Evolutionary conservation across 2,329 filamentous ascomycete species (phyloP), one percentile per base, ranked within the genome.

Genomic region (Scedosporium apiospermum): DNA sequence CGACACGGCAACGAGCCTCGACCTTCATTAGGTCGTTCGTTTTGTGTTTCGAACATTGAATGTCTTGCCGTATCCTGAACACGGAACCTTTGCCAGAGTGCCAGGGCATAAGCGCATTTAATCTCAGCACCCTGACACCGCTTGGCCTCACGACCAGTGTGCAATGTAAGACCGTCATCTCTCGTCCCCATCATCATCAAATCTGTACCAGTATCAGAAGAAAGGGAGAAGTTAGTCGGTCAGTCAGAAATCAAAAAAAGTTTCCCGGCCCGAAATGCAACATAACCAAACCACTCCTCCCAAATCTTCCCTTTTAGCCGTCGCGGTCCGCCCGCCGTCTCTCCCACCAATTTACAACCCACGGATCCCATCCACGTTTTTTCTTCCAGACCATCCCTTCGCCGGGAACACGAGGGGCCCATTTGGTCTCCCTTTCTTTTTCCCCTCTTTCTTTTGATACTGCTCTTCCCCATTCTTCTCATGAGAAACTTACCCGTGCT

Each of bases 301-400:
- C 27, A 38, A 34, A 7, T 27, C 18, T 57, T 14, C 55, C 55
- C 18, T 58, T 60, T 60, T 60, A 60, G 42, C 58, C 58, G 44
- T 18, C 6, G 42, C 44, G 58, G 58, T 34, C 58, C 58, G 58
- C 34, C 23, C 38, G 23, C 42, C 41, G 21, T 30, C 30, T 16
- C 18, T n/a, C 7, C 58, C 18, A 44, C 58, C 58, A 60, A 18
- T n/a, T 12, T 3, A 4, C 7, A 16, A 30, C 30, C 57, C 10
- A 34, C 21, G 27, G 14, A 34, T 41, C 57, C 26, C 12, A 49
- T 49, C 44, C 16, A 49, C 14, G 44, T 46, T 21, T 23, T 23
- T 23, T n/a, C n/a, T 30, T 30, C 27, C 30, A 34, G 9, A 38
- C 34, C 10, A 38, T 30, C 10, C 10, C 34, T 6, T 12, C 34